Percentiles rank a stretch among this genome's conserved stretches.
These are phyloP conservation scores for Metarhizium sp. DNA, from an alignment of 2,329 filamentous ascomycete genomes.

Conservation along the genomic window DNA sequence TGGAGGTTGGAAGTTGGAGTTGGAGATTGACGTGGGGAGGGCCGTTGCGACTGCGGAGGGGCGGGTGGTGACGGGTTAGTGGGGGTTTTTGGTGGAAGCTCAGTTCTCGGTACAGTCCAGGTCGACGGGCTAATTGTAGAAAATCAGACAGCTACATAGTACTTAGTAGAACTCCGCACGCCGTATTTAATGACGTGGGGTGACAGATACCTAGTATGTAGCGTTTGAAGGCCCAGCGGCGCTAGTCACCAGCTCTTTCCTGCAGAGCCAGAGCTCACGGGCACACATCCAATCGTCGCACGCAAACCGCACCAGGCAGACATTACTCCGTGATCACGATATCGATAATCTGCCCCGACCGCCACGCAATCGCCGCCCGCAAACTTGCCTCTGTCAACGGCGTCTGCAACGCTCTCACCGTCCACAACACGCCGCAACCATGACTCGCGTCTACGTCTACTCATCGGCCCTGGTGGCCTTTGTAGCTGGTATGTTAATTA, in stretches of 20 bases:
- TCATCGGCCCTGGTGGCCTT: conserved; percentile 31
- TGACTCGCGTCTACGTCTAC: conserved; percentile 37
- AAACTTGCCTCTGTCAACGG: not conserved
- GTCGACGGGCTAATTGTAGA: no score
- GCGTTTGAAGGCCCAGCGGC: no score
- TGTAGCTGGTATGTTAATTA: conserved; percentile 29
- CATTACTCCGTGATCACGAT: not conserved
- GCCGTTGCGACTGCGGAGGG: not conserved
- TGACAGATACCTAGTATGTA: no score
- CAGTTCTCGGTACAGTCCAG: no score
- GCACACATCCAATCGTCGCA: no score
- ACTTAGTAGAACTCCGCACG: no score
- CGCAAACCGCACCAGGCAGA: not conserved
- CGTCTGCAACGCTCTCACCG: not conserved
- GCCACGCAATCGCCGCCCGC: not conserved
- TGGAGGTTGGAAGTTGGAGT: not conserved
- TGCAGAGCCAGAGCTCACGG: no score
- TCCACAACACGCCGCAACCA: conserved; percentile 12
- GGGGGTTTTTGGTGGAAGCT: no score
- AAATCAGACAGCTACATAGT: no score
- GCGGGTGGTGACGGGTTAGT: no score
- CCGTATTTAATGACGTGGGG: no score
- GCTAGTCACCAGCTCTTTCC: no score
- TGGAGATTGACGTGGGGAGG: not conserved
- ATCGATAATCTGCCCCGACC: not conserved